Evolutionary conservation across 169 alveolate genomes (phyloP).

Genomic region (Plasmodium malariae): DNA sequence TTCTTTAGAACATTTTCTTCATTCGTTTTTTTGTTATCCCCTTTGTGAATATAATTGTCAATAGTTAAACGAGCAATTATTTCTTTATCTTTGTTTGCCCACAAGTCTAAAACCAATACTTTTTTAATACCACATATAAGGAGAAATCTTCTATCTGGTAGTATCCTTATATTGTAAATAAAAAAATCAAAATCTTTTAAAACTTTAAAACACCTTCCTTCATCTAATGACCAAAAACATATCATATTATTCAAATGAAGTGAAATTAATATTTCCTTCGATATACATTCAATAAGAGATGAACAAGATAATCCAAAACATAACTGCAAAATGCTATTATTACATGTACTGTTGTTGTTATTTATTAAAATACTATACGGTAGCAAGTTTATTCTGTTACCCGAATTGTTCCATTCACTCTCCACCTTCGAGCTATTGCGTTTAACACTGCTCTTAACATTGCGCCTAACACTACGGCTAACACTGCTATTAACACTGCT

Average conservation of each 20-base stretch:
- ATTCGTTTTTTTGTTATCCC: background rate
- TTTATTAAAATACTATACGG: slow-evolving; percentile 66
- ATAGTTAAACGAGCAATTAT: slow-evolving; percentile 28
- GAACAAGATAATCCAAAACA: slow-evolving; percentile 65
- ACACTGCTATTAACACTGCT: no score
- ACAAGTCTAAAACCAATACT: slow-evolving; percentile 39
- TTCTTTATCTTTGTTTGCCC: slow-evolving; percentile 61
- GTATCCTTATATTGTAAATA: slow-evolving; percentile 44
- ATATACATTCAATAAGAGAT: slow-evolving; percentile 58
- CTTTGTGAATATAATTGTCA: background rate
- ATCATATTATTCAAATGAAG: slow-evolving; percentile 47
- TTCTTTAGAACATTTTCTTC: background rate
- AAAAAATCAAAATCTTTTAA: slow-evolving; percentile 56
- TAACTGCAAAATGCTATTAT: slow-evolving; percentile 53
- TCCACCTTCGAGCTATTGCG: no score
- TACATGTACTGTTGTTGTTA: slow-evolving; percentile 43
- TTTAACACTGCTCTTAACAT: no score
- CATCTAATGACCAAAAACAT: slow-evolving; percentile 75
- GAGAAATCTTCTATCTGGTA: slow-evolving; percentile 69
- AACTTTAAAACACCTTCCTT: slow-evolving; percentile 70
- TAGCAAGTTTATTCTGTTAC: slow-evolving; percentile 31
- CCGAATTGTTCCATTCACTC: no score
- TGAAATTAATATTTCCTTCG: slow-evolving; percentile 67
- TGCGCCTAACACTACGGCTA: no score
- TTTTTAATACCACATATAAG: slow-evolving; percentile 37